These are phyloP conservation scores for Saccharomycopsis sp. DNA, from an alignment of 805 yeast genomes.

Conservation along the genomic window DNA sequence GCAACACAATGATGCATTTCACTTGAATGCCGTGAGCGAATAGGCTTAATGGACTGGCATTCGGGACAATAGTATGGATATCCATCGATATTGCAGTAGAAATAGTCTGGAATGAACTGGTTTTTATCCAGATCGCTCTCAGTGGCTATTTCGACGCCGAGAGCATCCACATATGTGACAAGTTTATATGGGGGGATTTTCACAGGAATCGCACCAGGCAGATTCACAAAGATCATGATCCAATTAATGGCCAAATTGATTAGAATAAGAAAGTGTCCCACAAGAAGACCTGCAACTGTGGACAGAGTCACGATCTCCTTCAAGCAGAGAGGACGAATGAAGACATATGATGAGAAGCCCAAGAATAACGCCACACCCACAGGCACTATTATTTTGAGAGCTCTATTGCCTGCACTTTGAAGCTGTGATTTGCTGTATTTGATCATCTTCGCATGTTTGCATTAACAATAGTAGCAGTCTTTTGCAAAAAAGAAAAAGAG, in stretches of 20 bases:
- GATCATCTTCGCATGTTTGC: not conserved
- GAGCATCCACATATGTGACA: conserved; percentile 11
- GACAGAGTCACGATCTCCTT: not conserved
- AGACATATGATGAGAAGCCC: conserved; percentile 13
- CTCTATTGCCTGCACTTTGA: not conserved
- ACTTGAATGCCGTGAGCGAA: conserved; percentile 66
- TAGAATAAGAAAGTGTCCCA: conserved; percentile 12
- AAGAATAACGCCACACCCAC: conserved; percentile 4
- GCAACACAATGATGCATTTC: conserved; percentile 53
- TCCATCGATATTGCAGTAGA: conserved; percentile 66
- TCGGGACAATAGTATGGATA: conserved; percentile 68
- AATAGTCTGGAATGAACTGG: conserved; percentile 40
- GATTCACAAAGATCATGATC: conserved; percentile 14
- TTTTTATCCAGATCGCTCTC: not conserved
- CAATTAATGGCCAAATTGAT: conserved; percentile 11
- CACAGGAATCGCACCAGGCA: conserved; percentile 12
- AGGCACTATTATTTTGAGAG: conserved; percentile 9
- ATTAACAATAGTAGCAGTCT: not conserved
- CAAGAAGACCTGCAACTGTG: conserved; percentile 4
- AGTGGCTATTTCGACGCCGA: conserved; percentile 7
- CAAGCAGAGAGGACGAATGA: conserved; percentile 2
- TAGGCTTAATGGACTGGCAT: conserved; percentile 60
- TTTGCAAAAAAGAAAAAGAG: not conserved
- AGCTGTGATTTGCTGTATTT: not conserved
- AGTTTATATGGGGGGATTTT: conserved; percentile 17